Conservation (phyloP, 257 asterid genomes). For the Penstemon newberryi region DNA sequence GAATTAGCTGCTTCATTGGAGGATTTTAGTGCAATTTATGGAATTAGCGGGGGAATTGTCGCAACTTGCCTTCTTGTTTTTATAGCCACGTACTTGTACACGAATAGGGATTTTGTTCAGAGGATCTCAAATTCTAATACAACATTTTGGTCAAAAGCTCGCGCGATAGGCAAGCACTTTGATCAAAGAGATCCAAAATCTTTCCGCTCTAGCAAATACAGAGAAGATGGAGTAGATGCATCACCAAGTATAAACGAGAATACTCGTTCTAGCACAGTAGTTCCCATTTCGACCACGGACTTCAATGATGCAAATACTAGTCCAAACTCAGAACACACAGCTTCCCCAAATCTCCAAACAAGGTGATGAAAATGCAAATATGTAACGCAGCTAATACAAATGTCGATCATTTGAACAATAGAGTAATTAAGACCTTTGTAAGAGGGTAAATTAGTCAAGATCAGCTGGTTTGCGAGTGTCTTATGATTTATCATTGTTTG, state of each 20-base stretch:
- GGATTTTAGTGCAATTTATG: slow-evolving; percentile 30
- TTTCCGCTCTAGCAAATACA: background rate
- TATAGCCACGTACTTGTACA: slow-evolving; percentile 27
- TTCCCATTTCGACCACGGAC: slow-evolving; percentile 16
- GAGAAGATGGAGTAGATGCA: slow-evolving; percentile 8
- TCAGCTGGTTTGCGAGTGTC: too few species aligned
- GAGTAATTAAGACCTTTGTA: too few species aligned
- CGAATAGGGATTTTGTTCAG: slow-evolving; percentile 28
- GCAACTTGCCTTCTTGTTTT: slow-evolving; percentile 27
- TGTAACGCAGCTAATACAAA: too few species aligned
- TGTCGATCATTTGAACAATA: too few species aligned
- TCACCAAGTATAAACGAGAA: background rate
- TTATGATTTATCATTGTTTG: too few species aligned
- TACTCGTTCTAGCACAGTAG: slow-evolving; percentile 11
- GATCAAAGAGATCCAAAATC: slow-evolving; percentile 32
- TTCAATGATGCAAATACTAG: background rate
- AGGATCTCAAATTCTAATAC: slow-evolving; percentile 28
- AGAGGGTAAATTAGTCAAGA: too few species aligned
- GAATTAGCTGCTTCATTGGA: background rate
- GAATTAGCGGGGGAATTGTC: slow-evolving; percentile 33
- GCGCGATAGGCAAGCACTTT: slow-evolving; percentile 36
- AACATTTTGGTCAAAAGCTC: slow-evolving; percentile 32
- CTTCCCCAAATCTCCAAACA: background rate
- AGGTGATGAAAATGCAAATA: background rate
- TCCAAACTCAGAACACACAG: slow-evolving; percentile 2